Evolutionary conservation across 2,329 filamentous ascomycete species (phyloP).

Genomic region (Penicillium oxalicum): DNA sequence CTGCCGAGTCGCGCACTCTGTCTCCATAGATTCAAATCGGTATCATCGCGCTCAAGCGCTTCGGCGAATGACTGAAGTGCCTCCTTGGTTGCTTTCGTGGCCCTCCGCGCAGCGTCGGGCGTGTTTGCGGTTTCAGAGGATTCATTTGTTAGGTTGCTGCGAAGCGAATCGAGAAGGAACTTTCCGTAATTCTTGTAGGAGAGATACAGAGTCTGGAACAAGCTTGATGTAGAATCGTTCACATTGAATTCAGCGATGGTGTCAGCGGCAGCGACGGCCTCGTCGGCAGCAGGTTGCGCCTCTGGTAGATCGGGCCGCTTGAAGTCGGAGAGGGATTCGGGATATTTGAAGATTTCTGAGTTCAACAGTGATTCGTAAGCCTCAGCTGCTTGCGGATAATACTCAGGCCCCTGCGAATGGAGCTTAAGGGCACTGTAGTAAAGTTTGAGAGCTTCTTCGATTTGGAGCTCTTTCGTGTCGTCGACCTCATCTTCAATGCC

Average conservation of each 20-base stretch:
- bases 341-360: constrained; percentile 90
- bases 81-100: constrained; percentile 34
- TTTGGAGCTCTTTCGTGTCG: constrained; percentile 91
- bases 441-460: constrained; percentile 91
- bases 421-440: constrained; percentile 88
- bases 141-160: constrained; percentile 40
- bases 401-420: constrained; percentile 76
- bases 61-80: constrained; percentile 53
- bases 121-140: constrained; percentile 13
- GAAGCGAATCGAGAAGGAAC: constrained; percentile 73
- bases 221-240: constrained; percentile 67
- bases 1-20: constrained; percentile 54
- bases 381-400: constrained; percentile 67
- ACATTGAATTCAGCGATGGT: constrained; percentile 50
- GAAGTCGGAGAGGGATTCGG: constrained; percentile 80
- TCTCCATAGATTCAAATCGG: constrained; percentile 59
- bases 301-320: constrained; percentile 58
- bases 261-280: constrained; percentile 17
- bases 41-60: constrained; percentile 59
- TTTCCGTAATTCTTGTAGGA: constrained; percentile 95
- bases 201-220: constrained; percentile 85
- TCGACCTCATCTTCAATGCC: constrained; percentile 86
- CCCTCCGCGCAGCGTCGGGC: constrained; percentile 13
- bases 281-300: constrained; percentile 17
- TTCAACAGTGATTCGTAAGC: constrained; percentile 82